Conservation (phyloP, 192 early-diverging fungal species). For the Coemansia sp. region DNA sequence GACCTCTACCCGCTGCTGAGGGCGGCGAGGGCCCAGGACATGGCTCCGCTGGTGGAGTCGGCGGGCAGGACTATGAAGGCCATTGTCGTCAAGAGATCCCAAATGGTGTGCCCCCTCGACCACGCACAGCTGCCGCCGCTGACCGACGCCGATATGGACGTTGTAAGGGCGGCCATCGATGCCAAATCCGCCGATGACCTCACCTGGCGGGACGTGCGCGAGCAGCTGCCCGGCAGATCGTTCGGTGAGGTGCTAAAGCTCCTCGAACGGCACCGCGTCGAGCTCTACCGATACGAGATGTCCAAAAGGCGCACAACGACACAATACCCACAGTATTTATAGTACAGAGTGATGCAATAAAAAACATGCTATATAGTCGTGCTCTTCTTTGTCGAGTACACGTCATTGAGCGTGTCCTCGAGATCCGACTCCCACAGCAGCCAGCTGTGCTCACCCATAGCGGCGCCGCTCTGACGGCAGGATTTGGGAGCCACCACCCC, state of each 20-base stretch:
- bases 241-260: neutral
- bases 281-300: constrained; percentile 3
- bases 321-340: neutral
- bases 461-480: constrained; percentile 4
- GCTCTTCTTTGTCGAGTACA: constrained; percentile 8
- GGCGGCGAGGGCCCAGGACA: neutral
- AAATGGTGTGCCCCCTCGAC: neutral
- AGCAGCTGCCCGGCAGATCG: constrained; percentile 4
- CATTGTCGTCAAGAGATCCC: neutral
- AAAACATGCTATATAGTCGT: neutral
- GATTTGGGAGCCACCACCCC: neutral
- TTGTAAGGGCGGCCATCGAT: neutral
- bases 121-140: neutral
- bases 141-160: neutral
- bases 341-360: neutral
- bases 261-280: neutral
- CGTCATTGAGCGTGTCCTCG: constrained; percentile 40
- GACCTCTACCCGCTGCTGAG: constrained; percentile 6
- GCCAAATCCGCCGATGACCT: neutral
- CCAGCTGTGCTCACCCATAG: constrained; percentile 26
- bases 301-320: neutral
- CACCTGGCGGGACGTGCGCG: constrained; percentile 17
- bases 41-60: neutral
- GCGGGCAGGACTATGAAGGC: neutral
- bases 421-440: constrained; percentile 50